Evolutionary conservation across 202 grass and related monocot genomes (phyloP).

Genomic region (Saccharum hybrid): DNA sequence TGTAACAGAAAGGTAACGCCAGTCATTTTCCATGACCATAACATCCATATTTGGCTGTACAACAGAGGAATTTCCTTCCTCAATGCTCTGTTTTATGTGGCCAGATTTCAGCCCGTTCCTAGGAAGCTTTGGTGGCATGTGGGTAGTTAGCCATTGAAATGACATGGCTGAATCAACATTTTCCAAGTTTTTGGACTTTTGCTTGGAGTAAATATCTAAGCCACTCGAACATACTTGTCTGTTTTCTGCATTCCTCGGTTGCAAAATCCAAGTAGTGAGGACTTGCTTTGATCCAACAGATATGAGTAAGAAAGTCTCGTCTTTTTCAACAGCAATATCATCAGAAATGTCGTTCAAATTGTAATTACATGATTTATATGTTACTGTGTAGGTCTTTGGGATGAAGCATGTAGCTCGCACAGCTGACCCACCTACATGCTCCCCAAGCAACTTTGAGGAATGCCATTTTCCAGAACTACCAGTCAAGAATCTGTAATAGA

Average conservation of each 20-base stretch:
- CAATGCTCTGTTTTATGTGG: constrained; percentile 36
- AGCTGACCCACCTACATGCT: constrained; percentile 96
- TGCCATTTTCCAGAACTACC: constrained; percentile 65
- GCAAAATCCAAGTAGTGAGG: constrained; percentile 87
- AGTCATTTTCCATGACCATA: constrained; percentile 79
- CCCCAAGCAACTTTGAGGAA: constrained; percentile 85
- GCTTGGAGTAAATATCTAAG: constrained; percentile 35
- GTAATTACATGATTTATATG: constrained; percentile 41
- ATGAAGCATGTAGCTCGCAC: constrained; percentile 87
- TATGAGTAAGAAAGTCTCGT: constrained; percentile 66
- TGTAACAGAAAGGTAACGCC: constrained; percentile 97
- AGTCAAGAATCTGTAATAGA: constrained; percentile 58
- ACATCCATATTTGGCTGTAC: constrained; percentile 39
- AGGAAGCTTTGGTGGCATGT: constrained; percentile 72
- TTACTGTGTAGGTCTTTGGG: constrained; percentile 52
- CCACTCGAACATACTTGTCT: constrained; percentile 19
- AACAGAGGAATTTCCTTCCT: constrained; percentile 43
- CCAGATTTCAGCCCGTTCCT: constrained; percentile 37
- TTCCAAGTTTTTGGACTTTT: constrained; percentile 36
- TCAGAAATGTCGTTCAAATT: constrained; percentile 23
- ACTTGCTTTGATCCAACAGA: constrained; percentile 99
- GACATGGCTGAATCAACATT: constrained; percentile 42
- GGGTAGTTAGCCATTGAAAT: constrained; percentile 92
- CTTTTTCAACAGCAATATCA: constrained; percentile 38
- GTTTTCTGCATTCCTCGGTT: constrained; percentile 40